Evolutionary conservation across 768 basidiomycete genomes (phyloP).

Genomic region (Hericium erinaceus): DNA sequence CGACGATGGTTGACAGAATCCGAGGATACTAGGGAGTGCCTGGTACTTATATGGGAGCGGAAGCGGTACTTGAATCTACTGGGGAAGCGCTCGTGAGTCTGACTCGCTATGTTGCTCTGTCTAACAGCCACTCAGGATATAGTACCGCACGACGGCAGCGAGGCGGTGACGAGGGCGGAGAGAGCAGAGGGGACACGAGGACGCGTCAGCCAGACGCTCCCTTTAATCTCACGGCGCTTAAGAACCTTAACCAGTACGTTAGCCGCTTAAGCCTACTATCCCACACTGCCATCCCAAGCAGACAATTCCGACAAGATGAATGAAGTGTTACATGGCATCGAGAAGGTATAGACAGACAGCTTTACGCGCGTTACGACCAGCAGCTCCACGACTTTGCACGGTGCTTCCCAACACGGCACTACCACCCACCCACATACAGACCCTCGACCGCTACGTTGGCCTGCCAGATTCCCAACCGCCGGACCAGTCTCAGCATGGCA

Average conservation of each 20-base stretch:
- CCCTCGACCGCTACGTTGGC: slow-evolving; percentile 78
- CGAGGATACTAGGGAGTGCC: neutral
- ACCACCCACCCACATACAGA: slow-evolving; percentile 27
- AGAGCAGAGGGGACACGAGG: neutral
- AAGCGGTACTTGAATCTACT: neutral
- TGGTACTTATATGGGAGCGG: neutral
- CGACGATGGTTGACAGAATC: neutral
- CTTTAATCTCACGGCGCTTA: slow-evolving; percentile 12
- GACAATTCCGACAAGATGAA: neutral
- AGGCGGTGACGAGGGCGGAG: neutral
- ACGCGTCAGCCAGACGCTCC: neutral
- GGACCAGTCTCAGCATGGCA: slow-evolving; percentile 51
- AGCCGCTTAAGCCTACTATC: neutral
- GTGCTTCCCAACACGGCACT: neutral
- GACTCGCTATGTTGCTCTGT: neutral
- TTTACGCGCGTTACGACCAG: neutral
- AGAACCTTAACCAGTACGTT: neutral
- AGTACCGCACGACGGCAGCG: neutral
- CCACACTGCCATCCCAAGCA: neutral
- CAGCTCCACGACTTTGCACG: neutral
- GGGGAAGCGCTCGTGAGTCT: slow-evolving; percentile 2
- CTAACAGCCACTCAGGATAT: neutral
- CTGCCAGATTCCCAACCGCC: slow-evolving; percentile 72
- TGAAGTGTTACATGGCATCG: neutral
- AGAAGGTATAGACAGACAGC: neutral